Conservation (phyloP, 139 green algal genomes). For the Ettlia oleoabundans region DNA sequence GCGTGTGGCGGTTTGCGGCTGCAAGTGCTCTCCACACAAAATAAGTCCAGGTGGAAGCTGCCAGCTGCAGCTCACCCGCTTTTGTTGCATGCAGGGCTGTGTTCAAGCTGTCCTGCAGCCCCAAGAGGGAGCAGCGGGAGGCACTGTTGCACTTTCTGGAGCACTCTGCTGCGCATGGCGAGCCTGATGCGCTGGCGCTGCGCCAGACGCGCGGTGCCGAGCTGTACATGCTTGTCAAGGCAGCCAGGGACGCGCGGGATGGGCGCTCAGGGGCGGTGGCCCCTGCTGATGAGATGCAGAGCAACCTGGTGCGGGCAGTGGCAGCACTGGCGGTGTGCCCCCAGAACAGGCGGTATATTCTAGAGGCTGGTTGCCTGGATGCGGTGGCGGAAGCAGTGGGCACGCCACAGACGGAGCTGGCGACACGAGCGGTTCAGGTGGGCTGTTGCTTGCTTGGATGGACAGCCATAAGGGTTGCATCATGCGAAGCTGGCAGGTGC, state of each 20-base stretch:
- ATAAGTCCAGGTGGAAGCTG: too few relatives aligned
- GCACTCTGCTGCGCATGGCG: slow-evolving; percentile 19
- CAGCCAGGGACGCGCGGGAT: slow-evolving; percentile 1
- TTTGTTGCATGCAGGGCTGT: not conserved
- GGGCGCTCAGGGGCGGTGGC: not conserved
- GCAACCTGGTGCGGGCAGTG: slow-evolving; percentile 36
- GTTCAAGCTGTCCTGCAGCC: slow-evolving; percentile 27
- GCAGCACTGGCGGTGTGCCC: slow-evolving; percentile 39
- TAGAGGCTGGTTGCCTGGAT: slow-evolving; percentile 50
- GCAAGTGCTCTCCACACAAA: too few relatives aligned
- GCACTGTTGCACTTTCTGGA: slow-evolving; percentile 49
- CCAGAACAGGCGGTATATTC: slow-evolving; percentile 44
- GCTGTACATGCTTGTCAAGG: slow-evolving; percentile 37
- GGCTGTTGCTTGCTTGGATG: too few relatives aligned
- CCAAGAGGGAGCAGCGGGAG: slow-evolving; percentile 5
- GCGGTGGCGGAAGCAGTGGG: slow-evolving; percentile 33
- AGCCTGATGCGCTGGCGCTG: slow-evolving; percentile 43
- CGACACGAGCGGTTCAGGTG: not conserved
- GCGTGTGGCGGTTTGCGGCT: too few relatives aligned
- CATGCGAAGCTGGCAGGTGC: too few relatives aligned
- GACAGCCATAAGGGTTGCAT: too few relatives aligned
- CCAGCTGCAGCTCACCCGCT: not conserved
- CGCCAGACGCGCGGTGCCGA: slow-evolving; percentile 30
- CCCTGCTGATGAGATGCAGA: not conserved
- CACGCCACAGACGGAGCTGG: not conserved